phyloP scores from a whole-genome alignment of 2,329 filamentous ascomycete species.

The Chrysosporium keratinophilum region DNA sequence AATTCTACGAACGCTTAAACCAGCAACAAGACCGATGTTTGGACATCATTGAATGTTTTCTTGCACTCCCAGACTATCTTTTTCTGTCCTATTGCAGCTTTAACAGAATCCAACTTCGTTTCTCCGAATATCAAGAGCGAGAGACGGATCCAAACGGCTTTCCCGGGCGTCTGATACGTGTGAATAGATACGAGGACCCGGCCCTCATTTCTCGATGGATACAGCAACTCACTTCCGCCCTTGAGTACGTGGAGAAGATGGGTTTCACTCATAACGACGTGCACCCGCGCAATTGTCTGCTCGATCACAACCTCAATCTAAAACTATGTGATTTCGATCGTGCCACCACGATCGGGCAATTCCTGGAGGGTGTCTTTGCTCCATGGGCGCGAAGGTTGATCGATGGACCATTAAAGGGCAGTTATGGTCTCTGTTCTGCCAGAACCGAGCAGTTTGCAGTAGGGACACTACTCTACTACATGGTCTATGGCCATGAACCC shows the following conservation, averaged over 20 bases:
- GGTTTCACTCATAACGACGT: constrained; percentile 17
- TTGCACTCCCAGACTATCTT: constrained; percentile 15
- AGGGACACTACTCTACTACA: constrained; percentile 18
- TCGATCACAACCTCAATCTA: constrained; percentile 14
- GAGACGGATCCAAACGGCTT: constrained; percentile 8
- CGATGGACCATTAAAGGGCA: constrained; percentile 16
- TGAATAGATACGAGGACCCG: constrained; percentile 17
- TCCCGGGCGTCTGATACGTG: constrained; percentile 11
- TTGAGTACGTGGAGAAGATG: constrained; percentile 18
- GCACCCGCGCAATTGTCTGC: constrained; percentile 14
- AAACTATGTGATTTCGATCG: constrained; percentile 16
- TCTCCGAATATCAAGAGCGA: constrained; percentile 12
- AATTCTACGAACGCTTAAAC: constrained; percentile 15
- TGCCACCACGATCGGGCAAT: constrained; percentile 17
- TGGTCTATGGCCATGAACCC: constrained; percentile 19
- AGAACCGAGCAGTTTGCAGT: constrained; percentile 20
- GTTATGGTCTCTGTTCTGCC: constrained; percentile 18
- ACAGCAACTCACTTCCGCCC: constrained; percentile 17
- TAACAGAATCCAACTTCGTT: constrained; percentile 3
- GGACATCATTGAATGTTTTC: constrained; percentile 17
- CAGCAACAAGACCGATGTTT: constrained; percentile 13
- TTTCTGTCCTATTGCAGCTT: constrained; percentile 16
- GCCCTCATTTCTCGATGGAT: constrained; percentile 18
- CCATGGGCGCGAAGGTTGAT: constrained; percentile 15
- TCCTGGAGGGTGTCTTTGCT: constrained; percentile 13